phyloP scores from a whole-genome alignment of 2,329 filamentous ascomycete species.

The Pyrenophora seminiperda region DNA sequence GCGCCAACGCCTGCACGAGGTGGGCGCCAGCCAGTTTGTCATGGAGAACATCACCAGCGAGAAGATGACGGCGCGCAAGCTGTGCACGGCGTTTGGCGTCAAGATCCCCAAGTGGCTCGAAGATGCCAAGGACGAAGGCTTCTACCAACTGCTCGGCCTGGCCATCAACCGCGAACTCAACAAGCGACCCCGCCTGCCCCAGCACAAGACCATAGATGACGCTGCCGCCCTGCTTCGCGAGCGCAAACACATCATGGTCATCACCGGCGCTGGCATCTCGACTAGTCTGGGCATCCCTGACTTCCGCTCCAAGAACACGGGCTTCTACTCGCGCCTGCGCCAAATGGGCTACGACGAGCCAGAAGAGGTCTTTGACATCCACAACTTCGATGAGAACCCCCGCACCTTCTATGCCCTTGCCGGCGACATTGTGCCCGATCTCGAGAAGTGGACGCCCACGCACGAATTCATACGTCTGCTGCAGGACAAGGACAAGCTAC shows the following conservation, averaged over 20 bases:
- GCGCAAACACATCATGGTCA: slow-evolving; percentile 83
- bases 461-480: slow-evolving; percentile 92
- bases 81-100: slow-evolving; percentile 85
- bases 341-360: slow-evolving; percentile 80
- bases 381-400: slow-evolving; percentile 83
- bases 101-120: slow-evolving; percentile 75
- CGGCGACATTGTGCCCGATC: slow-evolving; percentile 83
- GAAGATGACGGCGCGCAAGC: slow-evolving; percentile 75
- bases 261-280: slow-evolving; percentile 95
- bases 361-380: slow-evolving; percentile 94
- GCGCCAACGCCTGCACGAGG: slow-evolving; percentile 71
- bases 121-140: slow-evolving; percentile 72
- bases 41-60: slow-evolving; percentile 61
- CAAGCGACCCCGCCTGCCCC: slow-evolving; percentile 76
- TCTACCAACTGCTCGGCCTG: slow-evolving; percentile 74
- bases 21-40: slow-evolving; percentile 81
- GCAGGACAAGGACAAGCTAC: slow-evolving; percentile 83
- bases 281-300: slow-evolving; percentile 97
- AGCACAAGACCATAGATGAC: slow-evolving; percentile 87
- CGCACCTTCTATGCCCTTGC: slow-evolving; percentile 88
- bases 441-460: slow-evolving; percentile 83
- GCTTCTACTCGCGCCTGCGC: slow-evolving; percentile 84
- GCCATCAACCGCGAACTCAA: slow-evolving; percentile 80
- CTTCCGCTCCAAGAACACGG: slow-evolving; percentile 91
- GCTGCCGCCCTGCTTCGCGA: slow-evolving; percentile 76